These are phyloP conservation scores for Trichoderma polysporum DNA, from an alignment of 2,329 filamentous ascomycete genomes.

Conservation along the genomic window DNA sequence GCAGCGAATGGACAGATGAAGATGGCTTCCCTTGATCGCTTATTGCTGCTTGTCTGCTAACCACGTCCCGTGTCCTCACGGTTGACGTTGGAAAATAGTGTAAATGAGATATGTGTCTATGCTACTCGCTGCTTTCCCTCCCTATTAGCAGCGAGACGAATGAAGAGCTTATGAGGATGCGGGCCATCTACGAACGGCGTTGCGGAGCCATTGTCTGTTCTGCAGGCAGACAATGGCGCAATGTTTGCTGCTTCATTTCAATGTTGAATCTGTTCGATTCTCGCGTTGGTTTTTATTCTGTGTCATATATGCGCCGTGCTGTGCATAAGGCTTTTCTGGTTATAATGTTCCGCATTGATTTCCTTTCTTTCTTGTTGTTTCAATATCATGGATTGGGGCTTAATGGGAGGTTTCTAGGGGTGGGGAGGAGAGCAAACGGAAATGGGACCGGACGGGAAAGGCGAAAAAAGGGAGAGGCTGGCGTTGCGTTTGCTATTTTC, in stretches of 20 bases:
- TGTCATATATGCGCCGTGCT: conserved; percentile 16
- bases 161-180: conserved; percentile 21
- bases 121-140: not conserved
- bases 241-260: conserved; percentile 2
- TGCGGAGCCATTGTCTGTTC: not conserved
- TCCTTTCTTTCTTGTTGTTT: not conserved
- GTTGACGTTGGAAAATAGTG: not conserved
- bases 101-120: conserved; percentile 10
- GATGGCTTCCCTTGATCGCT: conserved; percentile 46
- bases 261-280: not conserved
- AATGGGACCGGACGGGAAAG: not conserved
- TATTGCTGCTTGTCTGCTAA: not conserved
- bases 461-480: conserved; percentile 4
- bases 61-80: not conserved
- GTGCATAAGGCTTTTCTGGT: not conserved
- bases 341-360: not conserved
- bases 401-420: not conserved
- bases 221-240: not conserved
- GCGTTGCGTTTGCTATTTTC: not conserved
- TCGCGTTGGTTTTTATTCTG: not conserved
- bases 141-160: not conserved
- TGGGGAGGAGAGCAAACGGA: not conserved
- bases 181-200: conserved; percentile 20
- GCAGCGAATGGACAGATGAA: conserved; percentile 68
- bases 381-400: conserved; percentile 1